Evolutionary conservation across 306 rosid genomes (phyloP).

Genomic region (Ormosia emarginata): DNA sequence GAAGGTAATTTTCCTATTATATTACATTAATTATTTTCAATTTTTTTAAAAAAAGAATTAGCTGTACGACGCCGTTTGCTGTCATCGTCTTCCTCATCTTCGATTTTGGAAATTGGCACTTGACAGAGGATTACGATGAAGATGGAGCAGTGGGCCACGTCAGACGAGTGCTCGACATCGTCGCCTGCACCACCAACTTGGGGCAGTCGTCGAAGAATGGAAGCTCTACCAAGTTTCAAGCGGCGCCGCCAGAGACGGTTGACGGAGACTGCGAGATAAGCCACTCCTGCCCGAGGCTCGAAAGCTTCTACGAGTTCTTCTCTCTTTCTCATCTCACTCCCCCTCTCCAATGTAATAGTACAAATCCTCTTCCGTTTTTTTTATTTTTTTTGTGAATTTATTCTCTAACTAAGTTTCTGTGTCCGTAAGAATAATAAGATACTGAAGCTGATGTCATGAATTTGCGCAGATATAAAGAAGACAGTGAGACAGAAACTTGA

Average conservation of each 20-base stretch:
- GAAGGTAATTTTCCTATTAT: conserved; percentile 49
- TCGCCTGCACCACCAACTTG: conserved; percentile 68
- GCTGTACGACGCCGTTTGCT: conserved; percentile 24
- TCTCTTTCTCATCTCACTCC: conserved; percentile 78
- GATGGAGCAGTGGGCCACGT: conserved; percentile 66
- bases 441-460: not conserved
- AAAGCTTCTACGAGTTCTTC: conserved; percentile 78
- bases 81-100: not conserved
- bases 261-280: conserved; percentile 55
- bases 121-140: conserved; percentile 66
- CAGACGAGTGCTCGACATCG: conserved; percentile 65
- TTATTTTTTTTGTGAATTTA: not conserved
- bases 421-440: not conserved
- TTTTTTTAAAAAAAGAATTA: not conserved
- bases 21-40: not conserved
- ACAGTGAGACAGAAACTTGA: conserved; percentile 44
- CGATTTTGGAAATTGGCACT: not conserved
- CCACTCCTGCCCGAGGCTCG: conserved; percentile 62
- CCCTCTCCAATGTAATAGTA: conserved; percentile 61
- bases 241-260: not conserved
- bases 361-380: not conserved
- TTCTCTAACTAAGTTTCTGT: not conserved
- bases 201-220: conserved; percentile 43
- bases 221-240: conserved; percentile 31
- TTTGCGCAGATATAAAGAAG: conserved; percentile 54